These are phyloP conservation scores for Candida jianshihensis DNA, from an alignment of 805 yeast genomes.

Conservation along the genomic window DNA sequence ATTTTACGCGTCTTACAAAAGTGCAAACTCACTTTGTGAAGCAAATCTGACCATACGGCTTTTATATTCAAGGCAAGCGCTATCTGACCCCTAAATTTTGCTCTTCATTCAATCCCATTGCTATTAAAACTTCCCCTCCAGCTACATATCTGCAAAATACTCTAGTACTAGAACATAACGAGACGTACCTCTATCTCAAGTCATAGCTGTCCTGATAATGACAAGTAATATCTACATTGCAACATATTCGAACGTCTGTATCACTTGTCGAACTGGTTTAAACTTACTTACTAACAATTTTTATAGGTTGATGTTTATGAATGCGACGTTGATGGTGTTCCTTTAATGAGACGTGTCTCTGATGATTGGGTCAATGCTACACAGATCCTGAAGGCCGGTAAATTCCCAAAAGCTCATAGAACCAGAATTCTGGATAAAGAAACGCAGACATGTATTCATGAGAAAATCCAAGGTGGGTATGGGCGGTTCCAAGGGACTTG, in stretches of 20 bases:
- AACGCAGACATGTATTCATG: slow-evolving; percentile 60
- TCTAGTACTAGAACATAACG: too few species aligned
- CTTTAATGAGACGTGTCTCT: slow-evolving; percentile 73
- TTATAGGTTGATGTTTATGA: slow-evolving; percentile 23
- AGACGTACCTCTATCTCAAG: neutral
- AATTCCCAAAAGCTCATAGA: slow-evolving; percentile 72
- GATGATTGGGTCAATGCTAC: slow-evolving; percentile 95
- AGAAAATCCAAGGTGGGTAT: slow-evolving; percentile 80
- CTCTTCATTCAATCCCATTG: too few species aligned
- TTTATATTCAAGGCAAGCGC: too few species aligned
- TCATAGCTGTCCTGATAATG: slow-evolving; percentile 1
- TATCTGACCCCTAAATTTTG: too few species aligned
- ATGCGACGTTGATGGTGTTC: slow-evolving; percentile 19
- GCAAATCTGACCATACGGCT: too few species aligned
- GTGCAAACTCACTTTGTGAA: too few species aligned
- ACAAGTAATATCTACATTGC: slow-evolving; percentile 14
- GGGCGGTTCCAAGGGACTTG: slow-evolving; percentile 85
- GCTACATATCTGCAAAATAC: too few species aligned
- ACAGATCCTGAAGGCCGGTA: slow-evolving; percentile 71
- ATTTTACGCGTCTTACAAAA: too few species aligned
- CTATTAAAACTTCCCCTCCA: too few species aligned
- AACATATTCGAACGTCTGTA: slow-evolving; percentile 22
- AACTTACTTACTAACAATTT: slow-evolving; percentile 1
- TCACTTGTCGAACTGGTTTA: neutral
- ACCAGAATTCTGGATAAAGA: slow-evolving; percentile 72